A percentile compares a stretch with the other conserved stretches of the same genome.
Conservation (phyloP, 2,329 filamentous ascomycete genomes). For the Rhynchosporium agropyri region DNA sequence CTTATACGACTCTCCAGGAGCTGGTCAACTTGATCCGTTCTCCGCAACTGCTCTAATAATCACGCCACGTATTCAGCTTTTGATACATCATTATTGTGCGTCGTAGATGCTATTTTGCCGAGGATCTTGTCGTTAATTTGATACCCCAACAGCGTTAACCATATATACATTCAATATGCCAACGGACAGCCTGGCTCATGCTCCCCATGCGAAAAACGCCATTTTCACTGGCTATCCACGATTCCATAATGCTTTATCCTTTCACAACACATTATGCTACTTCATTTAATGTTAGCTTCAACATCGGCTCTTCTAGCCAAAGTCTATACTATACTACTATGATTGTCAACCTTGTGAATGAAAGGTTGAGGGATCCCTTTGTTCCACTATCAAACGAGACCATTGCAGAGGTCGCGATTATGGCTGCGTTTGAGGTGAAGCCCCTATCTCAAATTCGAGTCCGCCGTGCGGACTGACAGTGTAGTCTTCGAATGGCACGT, state of each 20-base stretch:
- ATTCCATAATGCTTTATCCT: constrained; percentile 24
- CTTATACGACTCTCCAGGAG: constrained; percentile 9
- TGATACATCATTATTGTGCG: not conserved
- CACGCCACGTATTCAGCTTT: not conserved
- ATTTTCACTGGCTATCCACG: constrained; percentile 21
- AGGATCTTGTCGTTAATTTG: not conserved
- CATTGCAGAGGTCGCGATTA: not conserved
- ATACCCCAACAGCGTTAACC: not conserved
- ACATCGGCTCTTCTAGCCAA: not conserved
- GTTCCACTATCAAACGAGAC: not conserved
- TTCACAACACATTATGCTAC: not conserved
- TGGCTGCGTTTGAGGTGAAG: not conserved
- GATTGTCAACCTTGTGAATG: not conserved
- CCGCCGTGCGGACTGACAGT: not conserved
- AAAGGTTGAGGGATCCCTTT: not conserved
- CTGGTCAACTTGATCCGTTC: constrained; percentile 21
- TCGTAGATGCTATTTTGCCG: not conserved
- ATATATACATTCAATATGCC: constrained; percentile 14
- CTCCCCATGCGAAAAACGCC: constrained; percentile 24
- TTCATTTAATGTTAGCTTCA: not conserved
- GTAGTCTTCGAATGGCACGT: constrained; percentile 23
- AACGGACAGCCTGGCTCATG: constrained; percentile 26
- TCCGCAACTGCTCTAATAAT: constrained; percentile 18
- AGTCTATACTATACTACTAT: not conserved
- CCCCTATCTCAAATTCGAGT: not conserved